Base-by-base conservation (phyloP, 2,329 filamentous ascomycete genomes). In the Rhytidhysteron rufulum region DNA sequence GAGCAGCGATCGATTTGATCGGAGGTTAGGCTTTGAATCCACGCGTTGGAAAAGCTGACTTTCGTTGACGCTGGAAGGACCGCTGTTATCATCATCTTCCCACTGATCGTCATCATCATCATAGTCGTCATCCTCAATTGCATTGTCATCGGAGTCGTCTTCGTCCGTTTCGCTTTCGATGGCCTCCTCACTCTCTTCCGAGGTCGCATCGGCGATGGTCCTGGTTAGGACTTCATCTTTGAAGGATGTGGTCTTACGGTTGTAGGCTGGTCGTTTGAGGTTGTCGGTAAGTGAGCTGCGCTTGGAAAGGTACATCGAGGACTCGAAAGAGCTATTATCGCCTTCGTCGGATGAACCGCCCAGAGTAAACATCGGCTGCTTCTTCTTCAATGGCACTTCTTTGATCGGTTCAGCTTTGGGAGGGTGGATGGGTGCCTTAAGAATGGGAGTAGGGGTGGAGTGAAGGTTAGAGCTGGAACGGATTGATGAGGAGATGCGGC, bases 11-110 rank as follows among this genome's bases (percentile, higher is more conserved):
- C 86, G 84, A 35, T 87, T 82, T 1, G 91, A 95, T 2, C 86
- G 84, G 19, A 97, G 74, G 58, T 95, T 88, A 6, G 83, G 81
- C 63, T 83, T 83, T 30, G 90, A 96, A 63, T 95, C 88, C 35
- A 97, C 89, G 7, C 93, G 85, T 65, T 90, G 83, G 76, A 98
- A 98, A 54, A 88, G 75, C 16, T 80, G 78, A 57, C 80, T 83
- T 45, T 93, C 85, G 46, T 93, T 86, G 37, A 89, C 77, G 60
- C 87, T 94, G 1, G 87, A 87, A 51, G 86, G 85, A 42, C 83
- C 86, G 60, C 86, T 93, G 53, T 94, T 87, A 17, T 86, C 80
- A 42, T 79, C 80, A 42, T 84, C 80, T 48, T 86, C 82, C 57
- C 69, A 71, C 21, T 67, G 63, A 7, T 70, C 71, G 2, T 71